Evolutionary conservation across 148 eudicot genomes (phyloP).

Genomic region (Heliosperma pusillum): DNA sequence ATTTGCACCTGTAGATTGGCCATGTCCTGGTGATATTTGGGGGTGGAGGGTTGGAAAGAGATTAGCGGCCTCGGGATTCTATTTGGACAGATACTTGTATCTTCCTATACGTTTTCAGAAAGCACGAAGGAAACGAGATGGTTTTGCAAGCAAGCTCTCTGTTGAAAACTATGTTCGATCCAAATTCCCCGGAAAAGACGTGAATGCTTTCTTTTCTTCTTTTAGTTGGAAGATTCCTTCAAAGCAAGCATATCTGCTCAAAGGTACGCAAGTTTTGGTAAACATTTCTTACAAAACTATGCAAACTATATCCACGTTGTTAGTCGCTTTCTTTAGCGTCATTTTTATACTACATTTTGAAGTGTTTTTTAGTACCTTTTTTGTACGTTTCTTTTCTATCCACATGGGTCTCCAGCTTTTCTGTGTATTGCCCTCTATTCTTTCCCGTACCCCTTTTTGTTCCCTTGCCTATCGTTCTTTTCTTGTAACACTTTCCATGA

Average conservation of each 20-base stretch:
- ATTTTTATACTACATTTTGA: no score
- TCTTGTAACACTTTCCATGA: no score
- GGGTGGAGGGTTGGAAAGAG: slow-evolving; percentile 75
- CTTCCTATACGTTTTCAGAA: slow-evolving; percentile 47
- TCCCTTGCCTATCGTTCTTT: no score
- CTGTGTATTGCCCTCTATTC: no score
- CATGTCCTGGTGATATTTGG: slow-evolving; percentile 74
- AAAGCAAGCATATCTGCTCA: slow-evolving; percentile 26
- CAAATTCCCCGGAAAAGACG: slow-evolving; percentile 49
- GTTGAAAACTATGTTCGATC: slow-evolving; percentile 43
- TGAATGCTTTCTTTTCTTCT: slow-evolving; percentile 57
- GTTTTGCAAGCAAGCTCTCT: slow-evolving; percentile 61
- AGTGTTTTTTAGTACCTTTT: no score
- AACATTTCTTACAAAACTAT: not conserved
- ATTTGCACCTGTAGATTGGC: slow-evolving; percentile 74
- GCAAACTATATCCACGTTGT: not conserved
- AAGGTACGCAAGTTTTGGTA: slow-evolving; percentile 41
- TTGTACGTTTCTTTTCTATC: no score
- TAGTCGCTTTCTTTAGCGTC: not conserved
- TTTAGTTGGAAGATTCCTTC: slow-evolving; percentile 81
- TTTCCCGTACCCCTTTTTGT: no score
- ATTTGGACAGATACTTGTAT: slow-evolving; percentile 71
- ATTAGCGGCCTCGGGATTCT: slow-evolving; percentile 47
- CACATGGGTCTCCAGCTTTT: no score
- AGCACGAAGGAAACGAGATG: slow-evolving; percentile 27